Evolutionary conservation across 2,329 filamentous ascomycete species (phyloP), one percentile per base, ranked within the genome.

Genomic region (Alternaria sp.): DNA sequence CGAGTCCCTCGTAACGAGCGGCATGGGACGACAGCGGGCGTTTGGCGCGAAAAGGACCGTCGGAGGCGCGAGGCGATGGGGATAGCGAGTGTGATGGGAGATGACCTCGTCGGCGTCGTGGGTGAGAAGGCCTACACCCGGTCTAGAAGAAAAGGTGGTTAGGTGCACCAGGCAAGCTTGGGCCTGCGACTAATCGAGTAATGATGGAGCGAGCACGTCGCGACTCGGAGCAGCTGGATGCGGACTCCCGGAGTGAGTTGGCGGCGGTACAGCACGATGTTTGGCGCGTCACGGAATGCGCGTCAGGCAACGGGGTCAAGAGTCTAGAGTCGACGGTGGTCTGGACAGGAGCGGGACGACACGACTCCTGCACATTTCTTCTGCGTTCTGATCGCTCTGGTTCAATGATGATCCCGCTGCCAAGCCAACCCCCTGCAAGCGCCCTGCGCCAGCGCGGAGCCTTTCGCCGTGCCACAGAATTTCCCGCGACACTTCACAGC

Each of bases 141-240:
- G 65, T 66, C 47, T 68, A 61, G 67, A 67, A 67, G 71, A 73
- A 73, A 72, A 67, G 67, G 70, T 71, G 65, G 10, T 63, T 63
- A 63, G 60, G 56, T 63, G 60, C 66, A 72, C 56, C 51, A 57
- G 55, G 49, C 64, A 58, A 71, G 71, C 71, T 74, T 67, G 66
- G 69, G 67, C 68, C 63, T 65, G 64, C 60, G 68, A 65, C 67
- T 69, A 73, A 65, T 65, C 63, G 65, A 62, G 67, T 59, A 67
- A 66, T 68, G 69, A 71, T 66, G 69, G 66, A 61, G 64, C 63
- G 65, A 60, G 64, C 63, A 57, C 60, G 45, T 56, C 51, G 58
- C 61, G 55, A 61, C 44, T 57, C 61, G 61, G 65, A 57, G 25
- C 65, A 37, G 55, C 56, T 46, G 57, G 41, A 55, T 58, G 59